Evolutionary conservation across 371 early-diverging fungal genomes (phyloP).

Genomic region (Mortierella sp.): DNA sequence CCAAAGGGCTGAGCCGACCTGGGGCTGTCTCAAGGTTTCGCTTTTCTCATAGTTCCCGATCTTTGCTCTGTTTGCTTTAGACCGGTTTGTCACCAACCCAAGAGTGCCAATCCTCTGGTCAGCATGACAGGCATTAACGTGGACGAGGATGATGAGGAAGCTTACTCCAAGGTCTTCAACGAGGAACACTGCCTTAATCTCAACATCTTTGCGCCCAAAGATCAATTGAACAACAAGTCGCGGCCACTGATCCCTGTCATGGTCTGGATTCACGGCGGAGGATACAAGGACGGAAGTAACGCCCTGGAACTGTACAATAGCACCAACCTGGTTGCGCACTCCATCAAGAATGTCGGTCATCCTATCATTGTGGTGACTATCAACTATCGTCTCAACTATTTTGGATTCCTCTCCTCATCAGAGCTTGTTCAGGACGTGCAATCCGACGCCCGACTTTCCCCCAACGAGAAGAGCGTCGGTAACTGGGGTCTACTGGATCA

Average conservation of each 20-base stretch:
- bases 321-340: constrained; percentile 35
- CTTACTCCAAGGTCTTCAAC: constrained; percentile 30
- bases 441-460: constrained; percentile 13
- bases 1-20: no score
- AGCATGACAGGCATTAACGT: constrained; percentile 18
- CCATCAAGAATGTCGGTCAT: constrained; percentile 22
- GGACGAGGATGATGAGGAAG: constrained; percentile 40
- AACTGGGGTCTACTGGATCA: constrained; percentile 64
- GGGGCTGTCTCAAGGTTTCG: no score
- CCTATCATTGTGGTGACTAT: constrained; percentile 54
- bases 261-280: constrained; percentile 56
- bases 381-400: constrained; percentile 55
- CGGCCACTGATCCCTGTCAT: constrained; percentile 45
- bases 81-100: constrained; percentile 46
- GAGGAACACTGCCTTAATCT: constrained; percentile 54
- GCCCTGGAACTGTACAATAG: constrained; percentile 34
- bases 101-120: constrained; percentile 35
- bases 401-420: constrained; percentile 51
- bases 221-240: constrained; percentile 4
- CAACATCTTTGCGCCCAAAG: constrained; percentile 49
- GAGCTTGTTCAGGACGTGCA: constrained; percentile 45
- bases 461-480: constrained; percentile 33
- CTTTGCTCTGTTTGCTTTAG: constrained; percentile 4
- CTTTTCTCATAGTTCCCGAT: no score
- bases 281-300: constrained; percentile 46